A percentile compares a stretch with the other conserved stretches of the same genome.
Evolutionary conservation across 768 basidiomycete species (phyloP).

Genomic region (Gloeostereum incarnatum): DNA sequence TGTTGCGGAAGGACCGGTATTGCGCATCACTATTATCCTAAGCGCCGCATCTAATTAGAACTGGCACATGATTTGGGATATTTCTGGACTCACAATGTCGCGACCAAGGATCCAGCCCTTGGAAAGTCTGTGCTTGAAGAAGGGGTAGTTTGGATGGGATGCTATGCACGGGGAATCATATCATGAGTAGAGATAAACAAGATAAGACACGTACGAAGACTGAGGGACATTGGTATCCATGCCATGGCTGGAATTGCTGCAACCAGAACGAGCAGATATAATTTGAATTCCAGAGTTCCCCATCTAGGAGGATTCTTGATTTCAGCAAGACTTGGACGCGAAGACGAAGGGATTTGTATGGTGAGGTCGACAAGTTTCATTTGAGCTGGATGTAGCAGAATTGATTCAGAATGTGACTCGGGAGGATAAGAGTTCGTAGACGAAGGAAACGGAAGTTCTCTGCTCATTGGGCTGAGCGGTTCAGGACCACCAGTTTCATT

Average conservation of each 20-base stretch:
- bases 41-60: background rate
- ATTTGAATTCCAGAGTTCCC: constrained; percentile 71
- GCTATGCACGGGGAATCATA: constrained; percentile 27
- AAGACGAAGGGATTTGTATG: constrained; percentile 40
- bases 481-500: too few relatives aligned
- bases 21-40: constrained; percentile 93
- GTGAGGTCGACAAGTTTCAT: constrained; percentile 37
- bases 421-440: too few relatives aligned
- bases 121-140: constrained; percentile 49
- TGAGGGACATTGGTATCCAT: constrained; percentile 66
- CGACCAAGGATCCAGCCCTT: constrained; percentile 80
- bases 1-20: constrained; percentile 80
- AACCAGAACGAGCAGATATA: constrained; percentile 57
- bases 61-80: background rate
- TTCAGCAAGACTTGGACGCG: constrained; percentile 16
- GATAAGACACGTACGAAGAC: constrained; percentile 52
- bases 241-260: constrained; percentile 66
- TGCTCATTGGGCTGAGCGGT: too few relatives aligned
- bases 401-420: too few relatives aligned
- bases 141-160: constrained; percentile 63
- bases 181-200: constrained; percentile 1
- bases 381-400: too few relatives aligned
- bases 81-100: constrained; percentile 63
- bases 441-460: too few relatives aligned
- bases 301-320: constrained; percentile 47